Conservation (phyloP, 176 grass and related monocot species). For the Carex scoparia region DNA sequence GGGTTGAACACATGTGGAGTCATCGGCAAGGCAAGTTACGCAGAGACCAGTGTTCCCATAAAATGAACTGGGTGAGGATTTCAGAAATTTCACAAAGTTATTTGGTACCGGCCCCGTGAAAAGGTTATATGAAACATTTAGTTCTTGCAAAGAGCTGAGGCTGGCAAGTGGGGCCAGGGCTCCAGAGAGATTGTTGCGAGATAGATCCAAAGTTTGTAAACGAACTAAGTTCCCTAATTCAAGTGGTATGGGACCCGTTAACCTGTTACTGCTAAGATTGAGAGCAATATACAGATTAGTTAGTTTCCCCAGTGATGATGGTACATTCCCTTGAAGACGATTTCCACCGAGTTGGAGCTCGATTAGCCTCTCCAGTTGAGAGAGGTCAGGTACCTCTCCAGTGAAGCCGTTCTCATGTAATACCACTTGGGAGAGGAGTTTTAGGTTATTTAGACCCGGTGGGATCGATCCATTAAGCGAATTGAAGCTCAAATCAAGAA, state of each 20-base stretch:
- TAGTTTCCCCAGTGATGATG: slow-evolving; percentile 46
- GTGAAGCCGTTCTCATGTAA: slow-evolving; percentile 66
- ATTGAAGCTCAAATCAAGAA: slow-evolving; percentile 80
- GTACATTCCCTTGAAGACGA: slow-evolving; percentile 53
- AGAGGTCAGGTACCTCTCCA: slow-evolving; percentile 49
- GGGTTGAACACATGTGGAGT: slow-evolving; percentile 31
- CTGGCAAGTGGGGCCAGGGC: slow-evolving; percentile 31
- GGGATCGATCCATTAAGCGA: slow-evolving; percentile 53
- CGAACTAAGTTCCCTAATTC: slow-evolving; percentile 37
- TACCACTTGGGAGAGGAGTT: slow-evolving; percentile 33
- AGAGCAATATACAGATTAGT: slow-evolving; percentile 40
- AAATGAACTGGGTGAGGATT: slow-evolving; percentile 50
- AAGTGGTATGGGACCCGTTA: slow-evolving; percentile 42
- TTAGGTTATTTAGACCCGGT: slow-evolving; percentile 39
- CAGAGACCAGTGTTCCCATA: slow-evolving; percentile 58
- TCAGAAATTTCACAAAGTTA: slow-evolving; percentile 45
- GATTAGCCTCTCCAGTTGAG: slow-evolving; percentile 33
- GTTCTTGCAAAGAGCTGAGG: slow-evolving; percentile 32
- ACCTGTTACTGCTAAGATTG: slow-evolving; percentile 57
- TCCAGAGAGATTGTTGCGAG: slow-evolving; percentile 57
- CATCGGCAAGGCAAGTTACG: slow-evolving; percentile 31
- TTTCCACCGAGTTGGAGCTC: slow-evolving; percentile 79
- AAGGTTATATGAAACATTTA: slow-evolving; percentile 69
- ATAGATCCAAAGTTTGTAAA: slow-evolving; percentile 68
- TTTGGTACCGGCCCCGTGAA: slow-evolving; percentile 51